Conservation (phyloP, 2,329 filamentous ascomycete species). For the Aspergillus novofumigatus region DNA sequence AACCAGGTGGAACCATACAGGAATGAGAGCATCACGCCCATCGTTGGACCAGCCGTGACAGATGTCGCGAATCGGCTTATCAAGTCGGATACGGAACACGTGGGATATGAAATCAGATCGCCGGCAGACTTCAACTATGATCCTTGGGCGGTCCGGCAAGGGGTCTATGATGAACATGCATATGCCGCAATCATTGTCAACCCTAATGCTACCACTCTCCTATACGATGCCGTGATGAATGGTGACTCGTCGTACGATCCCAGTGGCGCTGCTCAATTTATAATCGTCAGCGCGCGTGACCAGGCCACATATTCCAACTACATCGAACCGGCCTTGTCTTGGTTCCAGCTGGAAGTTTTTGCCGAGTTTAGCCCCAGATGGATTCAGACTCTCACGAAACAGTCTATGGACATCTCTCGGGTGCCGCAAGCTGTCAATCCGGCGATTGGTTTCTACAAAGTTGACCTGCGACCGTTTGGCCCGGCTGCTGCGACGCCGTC, state of each 20-base stretch:
- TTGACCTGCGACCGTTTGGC: conserved; percentile 58
- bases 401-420: conserved; percentile 40
- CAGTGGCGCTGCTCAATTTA: conserved; percentile 53
- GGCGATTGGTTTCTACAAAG: conserved; percentile 52
- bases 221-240: conserved; percentile 51
- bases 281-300: conserved; percentile 55
- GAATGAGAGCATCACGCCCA: conserved; percentile 32
- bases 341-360: conserved; percentile 46
- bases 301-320: conserved; percentile 52
- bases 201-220: conserved; percentile 56
- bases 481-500: conserved; percentile 54
- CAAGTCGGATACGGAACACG: conserved; percentile 33
- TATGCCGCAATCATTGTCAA: conserved; percentile 62
- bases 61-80: conserved; percentile 44
- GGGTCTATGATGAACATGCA: conserved; percentile 55
- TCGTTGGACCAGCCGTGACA: conserved; percentile 56
- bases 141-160: conserved; percentile 53
- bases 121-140: conserved; percentile 54
- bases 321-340: conserved; percentile 49
- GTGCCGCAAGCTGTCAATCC: conserved; percentile 54
- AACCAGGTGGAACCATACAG: conserved; percentile 51
- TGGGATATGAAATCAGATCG: conserved; percentile 50
- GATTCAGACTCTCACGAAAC: conserved; percentile 30
- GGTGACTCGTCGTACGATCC: conserved; percentile 60
- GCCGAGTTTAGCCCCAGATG: conserved; percentile 46